Percentiles rank a stretch among this genome's conserved stretches.
Evolutionary conservation across 306 rosid genomes (phyloP).

Genomic region (Myrica gale): DNA sequence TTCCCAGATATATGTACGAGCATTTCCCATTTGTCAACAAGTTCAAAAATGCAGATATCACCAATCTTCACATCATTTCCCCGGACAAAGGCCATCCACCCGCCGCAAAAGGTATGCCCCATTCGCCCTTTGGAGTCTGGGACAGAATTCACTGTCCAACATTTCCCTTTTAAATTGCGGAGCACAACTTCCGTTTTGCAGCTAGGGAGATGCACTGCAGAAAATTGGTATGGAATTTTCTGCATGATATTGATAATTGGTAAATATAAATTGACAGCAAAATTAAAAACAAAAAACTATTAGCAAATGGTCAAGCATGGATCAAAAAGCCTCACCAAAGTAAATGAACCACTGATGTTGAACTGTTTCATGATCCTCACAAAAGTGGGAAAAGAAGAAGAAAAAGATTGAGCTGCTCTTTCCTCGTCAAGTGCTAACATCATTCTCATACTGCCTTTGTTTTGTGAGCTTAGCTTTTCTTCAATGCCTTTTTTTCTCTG

Average conservation of each 20-base stretch:
- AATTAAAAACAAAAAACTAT: slow-evolving; percentile 2
- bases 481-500: slow-evolving; percentile 53
- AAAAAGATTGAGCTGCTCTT: slow-evolving; percentile 68
- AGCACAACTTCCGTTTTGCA: slow-evolving; percentile 73
- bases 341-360: slow-evolving; percentile 85
- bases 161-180: slow-evolving; percentile 62
- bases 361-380: slow-evolving; percentile 92
- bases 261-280: slow-evolving; percentile 15
- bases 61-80: slow-evolving; percentile 72
- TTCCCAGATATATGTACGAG: slow-evolving; percentile 67
- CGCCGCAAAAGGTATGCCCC: slow-evolving; percentile 88
- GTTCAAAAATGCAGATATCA: slow-evolving; percentile 84
- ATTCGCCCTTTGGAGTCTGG: slow-evolving; percentile 82
- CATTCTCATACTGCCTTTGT: slow-evolving; percentile 66
- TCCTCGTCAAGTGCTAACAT: slow-evolving; percentile 75
- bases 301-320: background rate
- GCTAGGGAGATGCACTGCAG: slow-evolving; percentile 73
- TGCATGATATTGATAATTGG: slow-evolving; percentile 39
- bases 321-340: slow-evolving; percentile 63
- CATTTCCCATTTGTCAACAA: slow-evolving; percentile 62
- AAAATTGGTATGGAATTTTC: slow-evolving; percentile 86
- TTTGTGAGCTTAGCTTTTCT: slow-evolving; percentile 58
- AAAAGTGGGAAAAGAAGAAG: slow-evolving; percentile 74
- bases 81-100: slow-evolving; percentile 95
- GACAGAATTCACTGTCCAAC: slow-evolving; percentile 86